A percentile compares a stretch with the other conserved stretches of the same genome.
phyloP scores from a whole-genome alignment of 2,329 filamentous ascomycete species.

The Aspergillus flavus region DNA sequence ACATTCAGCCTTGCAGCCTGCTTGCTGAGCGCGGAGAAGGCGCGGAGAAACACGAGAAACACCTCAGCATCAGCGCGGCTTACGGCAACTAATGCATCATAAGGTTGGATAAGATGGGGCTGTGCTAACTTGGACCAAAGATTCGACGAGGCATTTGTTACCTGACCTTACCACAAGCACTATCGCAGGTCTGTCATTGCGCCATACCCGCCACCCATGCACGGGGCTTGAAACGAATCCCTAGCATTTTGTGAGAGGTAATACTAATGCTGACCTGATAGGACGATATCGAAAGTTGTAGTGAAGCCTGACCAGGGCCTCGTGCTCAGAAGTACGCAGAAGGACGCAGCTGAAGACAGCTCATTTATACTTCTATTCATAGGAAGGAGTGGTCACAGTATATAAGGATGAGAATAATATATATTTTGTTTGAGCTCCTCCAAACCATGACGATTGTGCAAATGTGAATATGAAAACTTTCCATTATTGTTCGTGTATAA shows the following conservation, averaged over 20 bases:
- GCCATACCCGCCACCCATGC: no score
- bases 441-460: not conserved
- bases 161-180: not conserved
- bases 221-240: no score
- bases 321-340: not conserved
- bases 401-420: not conserved
- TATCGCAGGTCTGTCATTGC: conserved; percentile 7
- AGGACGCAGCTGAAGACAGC: not conserved
- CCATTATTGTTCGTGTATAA: not conserved
- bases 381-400: no score
- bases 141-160: conserved; percentile 9
- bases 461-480: not conserved
- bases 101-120: not conserved
- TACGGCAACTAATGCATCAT: not conserved
- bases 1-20: not conserved
- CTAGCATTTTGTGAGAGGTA: no score
- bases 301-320: not conserved
- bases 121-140: conserved; percentile 1
- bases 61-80: not conserved
- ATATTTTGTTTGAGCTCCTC: not conserved
- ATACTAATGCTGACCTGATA: not conserved
- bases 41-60: not conserved
- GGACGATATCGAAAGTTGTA: not conserved
- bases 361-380: no score
- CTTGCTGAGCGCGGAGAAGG: not conserved